phyloP scores from a whole-genome alignment of 2,329 filamentous ascomycete genomes.

The Microdochium nivale region DNA sequence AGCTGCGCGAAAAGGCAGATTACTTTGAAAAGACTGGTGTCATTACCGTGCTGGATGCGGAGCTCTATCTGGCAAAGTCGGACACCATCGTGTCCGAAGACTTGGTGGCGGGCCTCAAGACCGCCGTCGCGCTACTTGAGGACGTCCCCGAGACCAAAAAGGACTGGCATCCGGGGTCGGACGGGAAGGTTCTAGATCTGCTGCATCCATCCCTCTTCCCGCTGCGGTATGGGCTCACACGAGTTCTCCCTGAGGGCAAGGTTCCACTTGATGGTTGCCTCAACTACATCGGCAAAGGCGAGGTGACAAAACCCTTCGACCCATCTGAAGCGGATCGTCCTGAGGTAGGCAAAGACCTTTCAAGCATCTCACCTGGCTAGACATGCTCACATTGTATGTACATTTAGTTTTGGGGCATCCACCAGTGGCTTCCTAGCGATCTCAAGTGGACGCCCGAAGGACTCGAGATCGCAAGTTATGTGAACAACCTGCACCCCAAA shows the following conservation, averaged over 20 bases:
- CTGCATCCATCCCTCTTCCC: constrained; percentile 58
- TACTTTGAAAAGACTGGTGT: constrained; percentile 26
- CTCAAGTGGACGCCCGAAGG: constrained; percentile 28
- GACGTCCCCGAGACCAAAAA: constrained; percentile 36
- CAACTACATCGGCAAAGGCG: constrained; percentile 16
- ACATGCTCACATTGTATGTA: neutral
- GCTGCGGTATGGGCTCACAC: constrained; percentile 41
- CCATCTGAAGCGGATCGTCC: neutral
- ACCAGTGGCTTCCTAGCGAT: constrained; percentile 42
- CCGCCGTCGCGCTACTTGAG: constrained; percentile 37
- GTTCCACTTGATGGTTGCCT: constrained; percentile 22
- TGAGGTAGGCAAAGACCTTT: neutral
- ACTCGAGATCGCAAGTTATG: constrained; percentile 37
- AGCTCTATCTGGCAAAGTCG: constrained; percentile 38
- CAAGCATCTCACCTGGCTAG: neutral
- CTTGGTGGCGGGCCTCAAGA: constrained; percentile 30
- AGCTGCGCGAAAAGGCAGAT: constrained; percentile 36
- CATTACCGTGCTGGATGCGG: constrained; percentile 31
- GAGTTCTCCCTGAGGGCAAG: constrained; percentile 26
- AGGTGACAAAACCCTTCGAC: constrained; percentile 8
- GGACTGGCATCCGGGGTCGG: constrained; percentile 54
- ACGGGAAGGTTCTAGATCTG: constrained; percentile 49
- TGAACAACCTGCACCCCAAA: constrained; percentile 43
- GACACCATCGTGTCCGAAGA: constrained; percentile 31
- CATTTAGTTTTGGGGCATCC: constrained; percentile 15